Evolutionary conservation across 2,329 filamentous ascomycete species (phyloP).

Genomic region (Calonectria ilicicola): DNA sequence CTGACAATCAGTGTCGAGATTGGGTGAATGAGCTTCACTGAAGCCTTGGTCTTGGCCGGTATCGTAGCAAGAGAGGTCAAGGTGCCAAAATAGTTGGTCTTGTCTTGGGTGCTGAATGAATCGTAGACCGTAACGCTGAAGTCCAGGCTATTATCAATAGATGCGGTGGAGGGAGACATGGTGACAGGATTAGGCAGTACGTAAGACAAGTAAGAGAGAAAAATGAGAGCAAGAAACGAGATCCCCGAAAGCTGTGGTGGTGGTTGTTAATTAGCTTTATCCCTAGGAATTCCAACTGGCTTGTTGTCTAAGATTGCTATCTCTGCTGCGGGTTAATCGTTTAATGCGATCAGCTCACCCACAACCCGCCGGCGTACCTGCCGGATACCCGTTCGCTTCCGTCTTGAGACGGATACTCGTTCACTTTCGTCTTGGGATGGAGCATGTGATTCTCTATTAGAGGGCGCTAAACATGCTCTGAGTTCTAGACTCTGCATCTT

Average conservation of each 20-base stretch:
- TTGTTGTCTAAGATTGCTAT: neutral
- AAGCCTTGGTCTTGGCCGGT: neutral
- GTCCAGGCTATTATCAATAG: neutral
- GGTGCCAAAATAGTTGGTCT: neutral
- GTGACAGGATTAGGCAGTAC: neutral
- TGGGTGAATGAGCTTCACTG: neutral
- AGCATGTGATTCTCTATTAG: neutral
- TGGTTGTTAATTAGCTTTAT: neutral
- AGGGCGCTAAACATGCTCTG: neutral
- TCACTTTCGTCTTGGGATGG: neutral
- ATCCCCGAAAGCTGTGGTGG: neutral
- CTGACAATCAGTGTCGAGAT: neutral
- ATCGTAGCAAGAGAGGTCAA: neutral
- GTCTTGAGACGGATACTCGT: neutral
- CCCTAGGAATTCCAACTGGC: neutral
- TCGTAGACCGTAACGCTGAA: neutral
- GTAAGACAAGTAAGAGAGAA: neutral
- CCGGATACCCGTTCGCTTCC: neutral
- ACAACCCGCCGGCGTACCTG: neutral
- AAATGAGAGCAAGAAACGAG: neutral
- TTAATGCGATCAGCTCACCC: neutral
- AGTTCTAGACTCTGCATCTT: neutral
- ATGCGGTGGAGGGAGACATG: neutral
- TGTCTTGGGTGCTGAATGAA: neutral
- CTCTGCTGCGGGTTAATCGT: neutral